Conservation (phyloP, 164 flowering plant species). For the Cinnamomum chago region DNA sequence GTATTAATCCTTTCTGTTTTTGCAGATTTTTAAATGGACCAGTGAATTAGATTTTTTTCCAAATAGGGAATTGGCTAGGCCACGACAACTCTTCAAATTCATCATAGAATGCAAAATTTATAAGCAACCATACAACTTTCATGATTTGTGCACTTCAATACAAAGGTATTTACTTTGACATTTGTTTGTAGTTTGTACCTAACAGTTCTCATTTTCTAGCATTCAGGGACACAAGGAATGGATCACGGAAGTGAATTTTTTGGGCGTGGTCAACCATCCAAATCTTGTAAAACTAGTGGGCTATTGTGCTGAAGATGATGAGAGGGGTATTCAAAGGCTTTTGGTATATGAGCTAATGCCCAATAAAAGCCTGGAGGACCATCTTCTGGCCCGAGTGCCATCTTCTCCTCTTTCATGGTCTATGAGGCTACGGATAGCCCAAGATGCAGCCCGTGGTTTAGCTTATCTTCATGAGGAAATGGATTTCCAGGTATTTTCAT, state of each 20-base stretch:
- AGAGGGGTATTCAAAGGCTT: constrained; percentile 90
- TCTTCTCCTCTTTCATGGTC: constrained; percentile 63
- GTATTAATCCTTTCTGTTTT: too few relatives aligned
- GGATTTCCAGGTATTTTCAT: constrained; percentile 80
- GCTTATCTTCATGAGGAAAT: constrained; percentile 93
- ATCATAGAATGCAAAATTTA: neutral
- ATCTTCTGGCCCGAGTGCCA: constrained; percentile 48
- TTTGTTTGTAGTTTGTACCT: neutral
- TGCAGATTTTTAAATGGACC: neutral
- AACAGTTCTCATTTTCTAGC: constrained; percentile 30
- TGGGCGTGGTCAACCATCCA: constrained; percentile 91
- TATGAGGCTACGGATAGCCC: constrained; percentile 64
- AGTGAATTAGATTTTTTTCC: neutral
- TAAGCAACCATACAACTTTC: neutral
- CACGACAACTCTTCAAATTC: neutral
- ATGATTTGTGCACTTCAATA: neutral
- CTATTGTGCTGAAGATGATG: constrained; percentile 96
- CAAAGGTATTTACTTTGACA: neutral
- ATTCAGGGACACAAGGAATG: constrained; percentile 98
- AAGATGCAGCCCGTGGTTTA: constrained; percentile 90
- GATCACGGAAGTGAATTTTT: constrained; percentile 84
- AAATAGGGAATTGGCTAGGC: neutral
- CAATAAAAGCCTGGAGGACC: constrained; percentile 91
- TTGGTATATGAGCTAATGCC: constrained; percentile 84
- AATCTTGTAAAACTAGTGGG: constrained; percentile 91